Base-by-base conservation (phyloP, 441 rosid genomes). In the Corymbia citriodora region DNA sequence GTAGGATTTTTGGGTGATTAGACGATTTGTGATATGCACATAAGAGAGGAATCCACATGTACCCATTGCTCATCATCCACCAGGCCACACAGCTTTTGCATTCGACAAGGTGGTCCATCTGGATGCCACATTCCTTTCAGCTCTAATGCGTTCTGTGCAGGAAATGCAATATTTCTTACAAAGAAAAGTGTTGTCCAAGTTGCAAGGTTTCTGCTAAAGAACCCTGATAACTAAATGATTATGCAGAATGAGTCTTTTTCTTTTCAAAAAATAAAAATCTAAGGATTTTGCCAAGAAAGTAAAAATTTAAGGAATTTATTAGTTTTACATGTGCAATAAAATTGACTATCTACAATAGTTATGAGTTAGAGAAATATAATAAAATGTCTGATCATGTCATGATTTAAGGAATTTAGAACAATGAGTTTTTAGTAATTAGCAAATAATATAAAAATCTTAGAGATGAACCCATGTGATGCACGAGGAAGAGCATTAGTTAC, bases 291-390 rank as follows among this genome's bases (percentile, higher is more conserved):
- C 36, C 36, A n/a, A 65, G 74, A 65, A 65, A n/a, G 15, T 65
- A 36, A n/a, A 10, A 65, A 65, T 2, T 0, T n/a, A 19, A 65
- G 36, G 17, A 65, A 65, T 65, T 65, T n/a, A 4, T 65, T 33
- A 0, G 19, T 3, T 65, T n/a, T n/a, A 14, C n/a, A n/a, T 15
- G 1, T 65, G 74, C 3, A 2, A n/a, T 65, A 4, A 65, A 10
- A 65, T 65, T 15, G 6, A n/a, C 74, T n/a, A n/a, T 0, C 21
- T 65, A 65, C 3, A 5, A 15, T n/a, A 65, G 31, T 65, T n/a
- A 15, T 8, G 36, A 65, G 36, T 21, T 2, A 65, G 3, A n/a
- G 17, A 65, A 65, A n/a, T 65, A n/a, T n/a, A 65, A 14, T 65
- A 15, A 15, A 8, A n/a, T 8, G 36, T 65, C 74, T 65, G 15